Percentiles rank a stretch among this genome's conserved stretches.
Conservation (phyloP, 2,329 filamentous ascomycete species). For the Aspergillus brasiliensis region DNA sequence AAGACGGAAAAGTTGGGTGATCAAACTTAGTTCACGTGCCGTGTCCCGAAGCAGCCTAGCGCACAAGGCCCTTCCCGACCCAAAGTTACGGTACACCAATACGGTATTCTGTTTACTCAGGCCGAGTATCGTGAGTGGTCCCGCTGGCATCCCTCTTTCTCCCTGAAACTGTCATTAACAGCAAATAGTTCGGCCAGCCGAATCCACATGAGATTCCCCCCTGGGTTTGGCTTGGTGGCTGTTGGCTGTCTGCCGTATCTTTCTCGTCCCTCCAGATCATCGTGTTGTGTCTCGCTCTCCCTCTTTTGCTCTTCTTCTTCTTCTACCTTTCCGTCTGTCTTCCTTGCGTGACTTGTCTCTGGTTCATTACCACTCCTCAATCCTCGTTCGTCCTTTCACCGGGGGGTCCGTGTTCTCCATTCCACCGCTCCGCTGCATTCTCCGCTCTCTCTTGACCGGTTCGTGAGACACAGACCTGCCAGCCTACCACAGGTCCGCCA, state of each 20-base stretch:
- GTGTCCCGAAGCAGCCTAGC: slow-evolving; percentile 21
- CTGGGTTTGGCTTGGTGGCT: too few species aligned
- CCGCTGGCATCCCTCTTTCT: slow-evolving; percentile 1
- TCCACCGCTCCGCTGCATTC: slow-evolving; percentile 10
- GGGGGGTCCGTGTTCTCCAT: slow-evolving; percentile 2
- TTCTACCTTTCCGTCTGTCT: slow-evolving; percentile 14
- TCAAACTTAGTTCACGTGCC: slow-evolving; percentile 8
- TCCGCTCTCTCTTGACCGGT: slow-evolving; percentile 21
- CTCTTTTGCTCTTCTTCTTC: slow-evolving; percentile 20
- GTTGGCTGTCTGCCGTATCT: slow-evolving; percentile 24
- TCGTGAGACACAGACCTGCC: slow-evolving; percentile 25
- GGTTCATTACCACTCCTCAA: slow-evolving; percentile 7
- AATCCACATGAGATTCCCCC: slow-evolving; percentile 16
- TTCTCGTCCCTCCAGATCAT: slow-evolving; percentile 20
- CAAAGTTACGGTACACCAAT: slow-evolving; percentile 27
- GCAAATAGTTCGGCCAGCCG: slow-evolving; percentile 24
- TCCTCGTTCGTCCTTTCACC: neutral
- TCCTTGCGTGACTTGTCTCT: slow-evolving; percentile 6
- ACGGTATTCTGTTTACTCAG: slow-evolving; percentile 23
- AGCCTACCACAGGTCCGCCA: slow-evolving; percentile 4
- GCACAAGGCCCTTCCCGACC: slow-evolving; percentile 22
- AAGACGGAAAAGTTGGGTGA: neutral
- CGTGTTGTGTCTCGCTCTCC: slow-evolving; percentile 4
- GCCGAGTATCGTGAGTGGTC: slow-evolving; percentile 3
- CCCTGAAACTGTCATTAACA: slow-evolving; percentile 13